phyloP scores from a whole-genome alignment of 257 asterid species.

The Fraxinus anomala region DNA sequence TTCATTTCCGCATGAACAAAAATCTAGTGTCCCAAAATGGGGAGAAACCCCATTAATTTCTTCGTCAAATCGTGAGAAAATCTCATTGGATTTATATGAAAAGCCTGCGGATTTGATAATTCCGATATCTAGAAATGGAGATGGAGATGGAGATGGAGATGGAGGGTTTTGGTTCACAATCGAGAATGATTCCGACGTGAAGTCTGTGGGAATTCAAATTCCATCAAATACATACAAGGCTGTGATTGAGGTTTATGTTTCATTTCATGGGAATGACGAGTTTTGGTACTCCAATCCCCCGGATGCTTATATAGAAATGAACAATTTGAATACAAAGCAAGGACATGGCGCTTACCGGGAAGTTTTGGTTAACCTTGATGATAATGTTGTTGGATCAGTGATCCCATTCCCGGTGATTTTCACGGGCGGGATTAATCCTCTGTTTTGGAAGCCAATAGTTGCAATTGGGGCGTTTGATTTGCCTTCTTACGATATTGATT shows the following conservation, averaged over 20 bases:
- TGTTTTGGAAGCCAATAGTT: too few species aligned
- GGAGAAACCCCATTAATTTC: not conserved
- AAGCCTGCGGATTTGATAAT: constrained; percentile 16
- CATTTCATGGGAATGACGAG: constrained; percentile 20
- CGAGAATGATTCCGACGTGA: not conserved
- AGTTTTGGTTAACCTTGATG: too few species aligned
- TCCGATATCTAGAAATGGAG: not conserved
- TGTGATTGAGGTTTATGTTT: constrained; percentile 34
- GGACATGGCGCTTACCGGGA: too few species aligned
- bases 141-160: not conserved
- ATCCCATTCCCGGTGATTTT: too few species aligned
- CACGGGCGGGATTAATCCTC: too few species aligned
- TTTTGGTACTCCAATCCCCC: too few species aligned
- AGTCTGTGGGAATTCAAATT: constrained; percentile 15
- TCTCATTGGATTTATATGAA: not conserved
- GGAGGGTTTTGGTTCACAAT: constrained; percentile 28
- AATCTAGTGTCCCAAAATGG: constrained; percentile 25
- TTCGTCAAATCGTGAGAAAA: not conserved
- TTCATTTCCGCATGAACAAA: constrained; percentile 8
- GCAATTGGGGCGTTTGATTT: too few species aligned
- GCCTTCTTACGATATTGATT: too few species aligned
- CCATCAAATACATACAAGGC: constrained; percentile 29
- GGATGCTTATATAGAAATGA: too few species aligned
- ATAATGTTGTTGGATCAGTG: too few species aligned
- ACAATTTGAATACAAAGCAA: too few species aligned